phyloP scores from a whole-genome alignment of 345 rosid species.

The Salix koriyanagi region DNA sequence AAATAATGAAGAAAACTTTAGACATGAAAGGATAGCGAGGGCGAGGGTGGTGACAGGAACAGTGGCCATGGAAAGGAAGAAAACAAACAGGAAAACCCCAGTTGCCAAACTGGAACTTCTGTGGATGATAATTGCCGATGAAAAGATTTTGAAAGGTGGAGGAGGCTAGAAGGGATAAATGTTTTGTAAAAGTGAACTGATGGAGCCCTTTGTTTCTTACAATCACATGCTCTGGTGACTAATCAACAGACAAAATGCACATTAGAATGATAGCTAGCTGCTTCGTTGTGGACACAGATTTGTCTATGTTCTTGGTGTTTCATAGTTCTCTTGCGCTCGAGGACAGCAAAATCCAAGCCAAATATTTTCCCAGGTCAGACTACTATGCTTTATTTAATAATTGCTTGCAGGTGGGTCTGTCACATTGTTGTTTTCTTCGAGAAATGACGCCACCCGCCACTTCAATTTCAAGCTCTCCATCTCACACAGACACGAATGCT shows the following conservation, averaged over 20 bases:
- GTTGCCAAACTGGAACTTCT: constrained; percentile 20
- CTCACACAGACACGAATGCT: neutral
- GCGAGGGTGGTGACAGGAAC: constrained; percentile 18
- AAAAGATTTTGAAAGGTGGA: neutral
- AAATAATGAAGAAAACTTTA: constrained; percentile 10
- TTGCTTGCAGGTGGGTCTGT: constrained; percentile 26
- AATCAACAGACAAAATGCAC: constrained; percentile 38
- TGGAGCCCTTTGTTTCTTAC: constrained; percentile 7
- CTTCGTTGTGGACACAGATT: neutral
- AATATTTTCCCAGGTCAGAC: constrained; percentile 14
- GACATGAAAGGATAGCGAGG: neutral
- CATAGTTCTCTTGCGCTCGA: neutral
- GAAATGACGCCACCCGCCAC: neutral
- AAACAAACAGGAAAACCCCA: constrained; percentile 11
- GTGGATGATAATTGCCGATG: constrained; percentile 19
- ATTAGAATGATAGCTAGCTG: constrained; percentile 10
- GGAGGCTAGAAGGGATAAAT: too few species aligned
- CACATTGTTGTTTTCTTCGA: constrained; percentile 7
- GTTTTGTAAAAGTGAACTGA: constrained; percentile 16
- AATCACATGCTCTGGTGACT: constrained; percentile 35
- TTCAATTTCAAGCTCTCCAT: neutral
- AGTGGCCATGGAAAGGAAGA: constrained; percentile 10
- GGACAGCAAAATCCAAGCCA: constrained; percentile 26
- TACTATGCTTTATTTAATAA: neutral
- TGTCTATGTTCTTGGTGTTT: neutral